A percentile compares a stretch with the other conserved stretches of the same genome.
These are phyloP conservation scores for Pilasporangium apinafurcum DNA, from an alignment of 352 stramenopile species.

Conservation along the genomic window DNA sequence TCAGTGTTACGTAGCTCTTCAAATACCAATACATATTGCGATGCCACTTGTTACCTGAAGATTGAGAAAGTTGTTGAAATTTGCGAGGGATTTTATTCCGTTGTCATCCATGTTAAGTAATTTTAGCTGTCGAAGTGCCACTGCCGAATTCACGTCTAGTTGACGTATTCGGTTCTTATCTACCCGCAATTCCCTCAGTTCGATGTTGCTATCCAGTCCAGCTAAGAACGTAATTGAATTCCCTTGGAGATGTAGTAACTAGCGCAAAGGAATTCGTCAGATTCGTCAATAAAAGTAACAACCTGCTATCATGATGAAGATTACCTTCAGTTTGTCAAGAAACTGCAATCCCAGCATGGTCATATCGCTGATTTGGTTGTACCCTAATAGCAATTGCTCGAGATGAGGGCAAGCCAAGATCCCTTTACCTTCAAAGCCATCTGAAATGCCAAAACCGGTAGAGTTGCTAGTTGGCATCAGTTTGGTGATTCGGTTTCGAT, in stretches of 20 bases:
- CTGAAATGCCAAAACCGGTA: conserved; percentile 15
- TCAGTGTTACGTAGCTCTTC: not conserved
- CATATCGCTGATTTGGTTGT: conserved; percentile 84
- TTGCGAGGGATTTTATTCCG: conserved; percentile 55
- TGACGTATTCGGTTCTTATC: conserved; percentile 84
- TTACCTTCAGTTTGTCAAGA: conserved; percentile 57
- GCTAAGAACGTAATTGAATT: conserved; percentile 72
- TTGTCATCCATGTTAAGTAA: conserved; percentile 78
- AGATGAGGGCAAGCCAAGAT: conserved; percentile 60
- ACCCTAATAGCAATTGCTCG: conserved; percentile 61
- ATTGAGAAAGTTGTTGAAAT: conserved; percentile 57
- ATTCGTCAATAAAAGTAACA: not conserved
- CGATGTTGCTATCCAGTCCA: conserved; percentile 50
- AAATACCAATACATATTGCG: not conserved
- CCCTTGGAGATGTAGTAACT: conserved; percentile 72
- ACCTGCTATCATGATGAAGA: not conserved
- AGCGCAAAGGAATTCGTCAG: not conserved
- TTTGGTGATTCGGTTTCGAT: conserved; percentile 66
- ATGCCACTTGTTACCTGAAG: conserved; percentile 53
- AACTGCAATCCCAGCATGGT: conserved; percentile 54
- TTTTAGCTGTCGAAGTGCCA: conserved; percentile 40
- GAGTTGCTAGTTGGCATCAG: conserved; percentile 20
- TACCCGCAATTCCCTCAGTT: conserved; percentile 65
- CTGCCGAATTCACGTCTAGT: conserved; percentile 48
- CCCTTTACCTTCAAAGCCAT: conserved; percentile 31